Evolutionary conservation across 495 filamentous ascomycete genomes (phyloP).

Genomic region (Penicillium silybi): DNA sequence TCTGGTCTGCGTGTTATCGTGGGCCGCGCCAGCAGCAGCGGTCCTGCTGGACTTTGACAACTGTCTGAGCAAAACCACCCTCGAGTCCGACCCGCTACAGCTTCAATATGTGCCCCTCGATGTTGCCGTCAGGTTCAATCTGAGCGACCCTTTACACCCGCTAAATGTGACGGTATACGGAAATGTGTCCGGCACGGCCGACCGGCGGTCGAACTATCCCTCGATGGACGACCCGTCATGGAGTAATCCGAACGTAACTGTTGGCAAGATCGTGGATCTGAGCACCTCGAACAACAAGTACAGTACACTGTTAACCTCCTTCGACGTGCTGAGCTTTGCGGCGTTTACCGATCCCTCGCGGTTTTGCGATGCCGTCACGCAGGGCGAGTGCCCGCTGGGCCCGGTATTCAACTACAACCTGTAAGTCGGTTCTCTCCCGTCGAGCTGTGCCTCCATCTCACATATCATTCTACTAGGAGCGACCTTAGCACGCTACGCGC

Average conservation of each 20-base stretch:
- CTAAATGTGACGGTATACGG: slow-evolving; percentile 82
- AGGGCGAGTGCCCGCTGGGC: slow-evolving; percentile 68
- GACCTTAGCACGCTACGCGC: slow-evolving; percentile 55
- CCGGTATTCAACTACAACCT: slow-evolving; percentile 63
- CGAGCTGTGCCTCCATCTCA: not conserved
- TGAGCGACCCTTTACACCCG: slow-evolving; percentile 54
- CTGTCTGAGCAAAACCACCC: slow-evolving; percentile 63
- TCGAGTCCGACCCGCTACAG: slow-evolving; percentile 45
- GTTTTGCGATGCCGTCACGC: slow-evolving; percentile 62
- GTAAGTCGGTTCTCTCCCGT: slow-evolving; percentile 39
- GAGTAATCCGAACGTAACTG: slow-evolving; percentile 51
- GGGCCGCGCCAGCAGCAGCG: slow-evolving; percentile 37
- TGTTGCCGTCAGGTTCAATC: slow-evolving; percentile 70
- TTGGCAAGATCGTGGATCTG: slow-evolving; percentile 73
- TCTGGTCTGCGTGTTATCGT: slow-evolving; percentile 20
- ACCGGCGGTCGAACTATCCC: slow-evolving; percentile 45
- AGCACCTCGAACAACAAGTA: slow-evolving; percentile 50
- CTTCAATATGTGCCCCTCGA: slow-evolving; percentile 80
- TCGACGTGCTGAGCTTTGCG: slow-evolving; percentile 70
- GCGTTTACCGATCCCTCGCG: slow-evolving; percentile 49
- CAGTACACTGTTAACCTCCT: slow-evolving; percentile 65
- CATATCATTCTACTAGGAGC: slow-evolving; percentile 28
- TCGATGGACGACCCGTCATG: slow-evolving; percentile 46
- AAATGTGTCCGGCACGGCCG: slow-evolving; percentile 71
- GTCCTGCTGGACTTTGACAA: slow-evolving; percentile 76